phyloP scores from a whole-genome alignment of 1,284 basidiomycete species.

The Sanghuangporus baumii region DNA sequence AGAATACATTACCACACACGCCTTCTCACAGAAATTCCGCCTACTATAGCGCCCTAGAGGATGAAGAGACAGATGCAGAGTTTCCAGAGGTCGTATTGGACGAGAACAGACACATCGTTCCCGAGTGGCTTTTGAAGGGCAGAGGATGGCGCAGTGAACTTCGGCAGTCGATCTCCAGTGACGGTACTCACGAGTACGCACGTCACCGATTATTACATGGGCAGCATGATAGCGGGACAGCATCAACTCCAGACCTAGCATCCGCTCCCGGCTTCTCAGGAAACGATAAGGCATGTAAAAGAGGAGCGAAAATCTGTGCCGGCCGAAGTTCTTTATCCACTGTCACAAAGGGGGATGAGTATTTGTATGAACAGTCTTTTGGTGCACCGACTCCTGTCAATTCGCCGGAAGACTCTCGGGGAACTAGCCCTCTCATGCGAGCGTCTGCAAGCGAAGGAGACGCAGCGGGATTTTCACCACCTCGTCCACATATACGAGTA shows the following conservation, averaged over 20 bases:
- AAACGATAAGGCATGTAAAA: background rate
- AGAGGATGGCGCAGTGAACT: slow-evolving; percentile 41
- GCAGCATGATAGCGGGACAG: slow-evolving; percentile 32
- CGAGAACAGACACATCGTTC: slow-evolving; percentile 92
- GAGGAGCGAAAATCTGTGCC: background rate
- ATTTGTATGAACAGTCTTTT: slow-evolving; percentile 30
- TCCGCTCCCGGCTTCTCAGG: slow-evolving; percentile 15
- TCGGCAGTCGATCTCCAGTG: slow-evolving; percentile 39
- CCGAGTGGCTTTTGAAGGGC: slow-evolving; percentile 82
- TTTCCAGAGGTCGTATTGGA: slow-evolving; percentile 89
- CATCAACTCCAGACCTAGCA: slow-evolving; percentile 60
- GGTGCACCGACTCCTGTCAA: slow-evolving; percentile 34
- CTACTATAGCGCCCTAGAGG: slow-evolving; percentile 20
- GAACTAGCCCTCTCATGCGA: slow-evolving; percentile 15
- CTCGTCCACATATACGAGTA: slow-evolving; percentile 1
- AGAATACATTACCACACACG: background rate
- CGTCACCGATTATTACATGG: slow-evolving; percentile 21
- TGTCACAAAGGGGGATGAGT: slow-evolving; percentile 24
- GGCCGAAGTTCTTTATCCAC: slow-evolving; percentile 36
- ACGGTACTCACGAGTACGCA: slow-evolving; percentile 19
- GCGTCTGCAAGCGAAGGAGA: slow-evolving; percentile 5
- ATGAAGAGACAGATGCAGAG: slow-evolving; percentile 51
- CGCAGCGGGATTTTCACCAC: background rate
- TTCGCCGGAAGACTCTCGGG: slow-evolving; percentile 35
- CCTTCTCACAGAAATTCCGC: slow-evolving; percentile 1